phyloP scores from a whole-genome alignment of 495 filamentous ascomycete species.

The Xylaria palmicola region DNA sequence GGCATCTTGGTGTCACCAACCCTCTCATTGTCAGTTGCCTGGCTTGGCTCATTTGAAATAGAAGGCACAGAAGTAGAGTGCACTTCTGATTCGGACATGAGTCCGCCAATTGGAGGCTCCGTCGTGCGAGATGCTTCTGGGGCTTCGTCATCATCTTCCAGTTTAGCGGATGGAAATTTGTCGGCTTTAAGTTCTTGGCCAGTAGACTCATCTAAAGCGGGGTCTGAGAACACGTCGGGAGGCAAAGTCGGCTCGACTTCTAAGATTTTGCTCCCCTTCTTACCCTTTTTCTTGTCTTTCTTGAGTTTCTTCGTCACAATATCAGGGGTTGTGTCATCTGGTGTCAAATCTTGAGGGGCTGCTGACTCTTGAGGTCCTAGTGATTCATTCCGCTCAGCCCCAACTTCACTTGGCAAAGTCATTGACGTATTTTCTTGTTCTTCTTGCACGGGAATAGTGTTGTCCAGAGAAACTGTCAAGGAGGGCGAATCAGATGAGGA shows the following conservation, averaged over 20 bases:
- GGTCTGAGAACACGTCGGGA: not conserved
- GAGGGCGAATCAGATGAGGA: conserved; percentile 12
- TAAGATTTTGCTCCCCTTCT: conserved; percentile 19
- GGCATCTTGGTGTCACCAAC: not conserved
- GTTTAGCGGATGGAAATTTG: not conserved
- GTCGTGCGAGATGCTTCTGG: not conserved
- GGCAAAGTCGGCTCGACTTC: conserved; percentile 12
- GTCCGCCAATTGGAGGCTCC: not conserved
- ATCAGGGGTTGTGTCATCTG: not conserved
- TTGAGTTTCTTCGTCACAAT: conserved; percentile 24
- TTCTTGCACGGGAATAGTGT: not conserved
- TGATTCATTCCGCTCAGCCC: not conserved
- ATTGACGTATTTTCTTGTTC: not conserved
- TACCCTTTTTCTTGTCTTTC: conserved; percentile 33
- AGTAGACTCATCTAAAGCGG: not conserved
- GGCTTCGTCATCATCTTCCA: not conserved
- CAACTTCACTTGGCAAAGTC: conserved; percentile 2
- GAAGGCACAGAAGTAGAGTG: not conserved
- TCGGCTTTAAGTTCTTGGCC: not conserved
- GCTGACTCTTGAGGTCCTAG: not conserved
- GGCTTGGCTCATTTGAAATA: not conserved
- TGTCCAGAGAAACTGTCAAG: not conserved
- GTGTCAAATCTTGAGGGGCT: not conserved
- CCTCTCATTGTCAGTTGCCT: not conserved
- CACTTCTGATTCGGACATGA: not conserved